Conservation (phyloP, 768 basidiomycete species). For the Royoungia palumana region DNA sequence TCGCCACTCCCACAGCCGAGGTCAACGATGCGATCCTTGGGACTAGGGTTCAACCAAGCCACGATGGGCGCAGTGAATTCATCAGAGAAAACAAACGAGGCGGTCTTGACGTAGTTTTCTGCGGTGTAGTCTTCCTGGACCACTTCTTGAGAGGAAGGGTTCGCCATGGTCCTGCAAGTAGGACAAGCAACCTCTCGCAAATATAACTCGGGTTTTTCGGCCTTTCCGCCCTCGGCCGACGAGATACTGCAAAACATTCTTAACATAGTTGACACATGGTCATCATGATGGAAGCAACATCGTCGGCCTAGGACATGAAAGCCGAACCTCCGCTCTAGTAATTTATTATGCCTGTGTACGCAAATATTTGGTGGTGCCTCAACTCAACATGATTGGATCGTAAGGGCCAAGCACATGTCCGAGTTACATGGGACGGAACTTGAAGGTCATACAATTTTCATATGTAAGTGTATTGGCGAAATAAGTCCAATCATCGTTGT, state of each 20-base stretch:
- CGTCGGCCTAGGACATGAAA: constrained; percentile 21
- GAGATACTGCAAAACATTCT: too few relatives aligned
- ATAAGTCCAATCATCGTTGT: too few relatives aligned
- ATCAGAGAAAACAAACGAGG: constrained; percentile 63
- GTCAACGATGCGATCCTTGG: constrained; percentile 71
- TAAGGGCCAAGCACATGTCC: too few relatives aligned
- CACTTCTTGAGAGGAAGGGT: not conserved
- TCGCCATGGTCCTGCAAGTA: constrained; percentile 8
- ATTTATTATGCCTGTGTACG: not conserved
- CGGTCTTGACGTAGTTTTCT: constrained; percentile 56
- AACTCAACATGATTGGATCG: too few relatives aligned
- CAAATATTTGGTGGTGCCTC: too few relatives aligned
- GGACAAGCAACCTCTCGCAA: not conserved
- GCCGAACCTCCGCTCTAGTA: constrained; percentile 1
- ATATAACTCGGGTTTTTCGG: constrained; percentile 14
- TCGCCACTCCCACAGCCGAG: constrained; percentile 85
- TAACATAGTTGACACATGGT: too few relatives aligned
- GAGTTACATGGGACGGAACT: too few relatives aligned
- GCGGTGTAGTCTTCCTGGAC: constrained; percentile 53
- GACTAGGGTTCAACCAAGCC: constrained; percentile 54
- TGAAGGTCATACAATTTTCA: too few relatives aligned
- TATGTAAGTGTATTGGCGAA: too few relatives aligned
- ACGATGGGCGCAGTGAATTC: constrained; percentile 52
- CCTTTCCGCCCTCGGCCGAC: constrained; percentile 21
- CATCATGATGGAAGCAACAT: not conserved